These are phyloP conservation scores for Trametes sanguinea DNA, from an alignment of 768 basidiomycete species.

Conservation along the genomic window DNA sequence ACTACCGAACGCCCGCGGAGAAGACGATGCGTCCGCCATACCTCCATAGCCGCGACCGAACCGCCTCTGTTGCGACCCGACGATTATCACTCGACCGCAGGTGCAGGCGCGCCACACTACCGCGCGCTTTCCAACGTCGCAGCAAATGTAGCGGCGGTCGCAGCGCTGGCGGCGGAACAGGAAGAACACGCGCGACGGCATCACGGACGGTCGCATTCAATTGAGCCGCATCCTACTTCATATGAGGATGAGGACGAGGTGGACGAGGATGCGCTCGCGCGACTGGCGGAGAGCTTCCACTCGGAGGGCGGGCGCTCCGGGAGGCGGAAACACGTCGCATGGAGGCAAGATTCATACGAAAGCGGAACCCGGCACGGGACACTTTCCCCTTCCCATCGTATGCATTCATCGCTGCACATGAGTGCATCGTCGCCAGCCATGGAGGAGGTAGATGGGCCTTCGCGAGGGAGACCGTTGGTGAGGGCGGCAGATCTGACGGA, in stretches of 20 bases:
- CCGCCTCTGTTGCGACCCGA: slow-evolving; percentile 33
- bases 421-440: slow-evolving; percentile 33
- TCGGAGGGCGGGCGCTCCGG: slow-evolving; percentile 61
- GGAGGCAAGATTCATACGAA: slow-evolving; percentile 56
- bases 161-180: slow-evolving; percentile 66
- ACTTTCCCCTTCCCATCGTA: slow-evolving; percentile 23
- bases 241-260: slow-evolving; percentile 46
- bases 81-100: slow-evolving; percentile 54
- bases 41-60: slow-evolving; percentile 20
- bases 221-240: slow-evolving; percentile 20
- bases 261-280: slow-evolving; percentile 54
- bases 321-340: slow-evolving; percentile 59
- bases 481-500: slow-evolving; percentile 31
- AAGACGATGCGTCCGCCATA: slow-evolving; percentile 17
- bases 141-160: slow-evolving; percentile 70
- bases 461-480: slow-evolving; percentile 50
- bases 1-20: slow-evolving; percentile 52
- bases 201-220: slow-evolving; percentile 24
- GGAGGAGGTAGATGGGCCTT: slow-evolving; percentile 26
- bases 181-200: slow-evolving; percentile 45
- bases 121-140: slow-evolving; percentile 70
- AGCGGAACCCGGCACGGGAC: slow-evolving; percentile 32
- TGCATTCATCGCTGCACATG: slow-evolving; percentile 38
- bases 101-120: slow-evolving; percentile 57
- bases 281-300: slow-evolving; percentile 73